Percentiles rank a stretch among this genome's conserved stretches.
phyloP scores from a whole-genome alignment of 495 filamentous ascomycete genomes.

The Stereocaulon alpinum region DNA sequence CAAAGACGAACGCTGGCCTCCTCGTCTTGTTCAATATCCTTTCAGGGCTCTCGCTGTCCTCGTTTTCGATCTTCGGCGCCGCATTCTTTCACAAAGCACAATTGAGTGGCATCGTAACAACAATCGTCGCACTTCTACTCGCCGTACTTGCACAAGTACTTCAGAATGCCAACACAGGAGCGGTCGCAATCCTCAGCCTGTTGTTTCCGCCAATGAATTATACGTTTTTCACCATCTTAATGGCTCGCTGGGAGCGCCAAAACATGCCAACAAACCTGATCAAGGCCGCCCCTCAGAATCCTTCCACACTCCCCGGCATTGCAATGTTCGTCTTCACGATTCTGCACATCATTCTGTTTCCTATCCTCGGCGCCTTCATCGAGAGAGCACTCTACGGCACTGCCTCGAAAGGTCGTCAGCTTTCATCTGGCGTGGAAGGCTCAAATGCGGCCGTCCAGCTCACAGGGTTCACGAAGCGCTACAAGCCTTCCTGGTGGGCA shows the following conservation, averaged over 20 bases:
- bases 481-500: constrained; percentile 52
- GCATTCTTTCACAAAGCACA: constrained; percentile 71
- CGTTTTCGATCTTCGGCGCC: constrained; percentile 59
- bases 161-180: constrained; percentile 41
- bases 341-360: constrained; percentile 64
- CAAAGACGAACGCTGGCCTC: constrained; percentile 46
- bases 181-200: constrained; percentile 52
- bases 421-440: constrained; percentile 32
- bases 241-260: constrained; percentile 57
- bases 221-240: constrained; percentile 56
- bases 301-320: constrained; percentile 53
- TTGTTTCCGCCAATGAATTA: constrained; percentile 68
- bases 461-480: constrained; percentile 61
- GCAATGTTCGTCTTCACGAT: constrained; percentile 59
- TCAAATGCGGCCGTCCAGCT: constrained; percentile 47
- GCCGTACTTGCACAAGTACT: constrained; percentile 60
- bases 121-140: constrained; percentile 53
- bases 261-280: constrained; percentile 44
- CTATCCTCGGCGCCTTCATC: constrained; percentile 56
- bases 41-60: constrained; percentile 52
- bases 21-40: constrained; percentile 55
- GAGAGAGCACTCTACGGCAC: constrained; percentile 71
- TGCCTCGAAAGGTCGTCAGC: constrained; percentile 47
- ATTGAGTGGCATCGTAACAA: constrained; percentile 59
- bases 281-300: constrained; percentile 45